phyloP scores from a whole-genome alignment of 2,329 filamentous ascomycete genomes.

The Metarhizium anisopliae region DNA sequence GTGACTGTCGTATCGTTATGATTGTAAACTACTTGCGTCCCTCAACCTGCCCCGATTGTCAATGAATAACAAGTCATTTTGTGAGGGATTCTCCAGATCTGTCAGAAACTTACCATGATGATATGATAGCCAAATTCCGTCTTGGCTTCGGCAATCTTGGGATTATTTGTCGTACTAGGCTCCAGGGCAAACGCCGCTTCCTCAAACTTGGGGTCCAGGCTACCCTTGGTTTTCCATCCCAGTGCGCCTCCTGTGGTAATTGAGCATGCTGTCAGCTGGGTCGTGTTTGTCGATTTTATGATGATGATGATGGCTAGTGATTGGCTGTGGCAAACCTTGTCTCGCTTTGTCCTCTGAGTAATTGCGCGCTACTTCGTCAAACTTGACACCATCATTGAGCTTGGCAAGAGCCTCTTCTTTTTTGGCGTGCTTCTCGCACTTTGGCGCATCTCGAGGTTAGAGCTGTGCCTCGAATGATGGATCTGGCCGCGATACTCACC shows the following conservation, averaged over 20 bases:
- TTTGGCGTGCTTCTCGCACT: slow-evolving; percentile 69
- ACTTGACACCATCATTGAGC: slow-evolving; percentile 57
- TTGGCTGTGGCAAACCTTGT: slow-evolving; percentile 34
- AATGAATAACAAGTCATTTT: not conserved
- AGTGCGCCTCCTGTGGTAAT: slow-evolving; percentile 52
- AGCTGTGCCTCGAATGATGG: not conserved
- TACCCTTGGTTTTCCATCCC: slow-evolving; percentile 64
- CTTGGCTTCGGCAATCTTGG: slow-evolving; percentile 62
- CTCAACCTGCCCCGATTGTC: slow-evolving; percentile 23
- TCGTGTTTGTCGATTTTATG: not conserved
- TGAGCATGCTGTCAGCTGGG: not conserved
- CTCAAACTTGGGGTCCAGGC: slow-evolving; percentile 60
- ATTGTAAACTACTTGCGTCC: slow-evolving; percentile 26
- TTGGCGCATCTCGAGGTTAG: not conserved
- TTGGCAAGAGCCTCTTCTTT: slow-evolving; percentile 69
- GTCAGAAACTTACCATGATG: slow-evolving; percentile 52
- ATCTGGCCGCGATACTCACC: slow-evolving; percentile 22
- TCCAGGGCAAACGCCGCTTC: slow-evolving; percentile 63
- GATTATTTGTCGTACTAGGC: slow-evolving; percentile 52
- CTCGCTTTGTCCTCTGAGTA: slow-evolving; percentile 72
- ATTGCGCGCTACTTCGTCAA: slow-evolving; percentile 64
- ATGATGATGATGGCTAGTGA: not conserved
- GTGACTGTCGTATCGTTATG: slow-evolving; percentile 1
- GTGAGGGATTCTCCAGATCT: not conserved
- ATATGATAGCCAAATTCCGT: slow-evolving; percentile 72